These are phyloP conservation scores for Sugiyamaella novakii DNA, from an alignment of 1,139 yeast genomes.

Conservation along the genomic window DNA sequence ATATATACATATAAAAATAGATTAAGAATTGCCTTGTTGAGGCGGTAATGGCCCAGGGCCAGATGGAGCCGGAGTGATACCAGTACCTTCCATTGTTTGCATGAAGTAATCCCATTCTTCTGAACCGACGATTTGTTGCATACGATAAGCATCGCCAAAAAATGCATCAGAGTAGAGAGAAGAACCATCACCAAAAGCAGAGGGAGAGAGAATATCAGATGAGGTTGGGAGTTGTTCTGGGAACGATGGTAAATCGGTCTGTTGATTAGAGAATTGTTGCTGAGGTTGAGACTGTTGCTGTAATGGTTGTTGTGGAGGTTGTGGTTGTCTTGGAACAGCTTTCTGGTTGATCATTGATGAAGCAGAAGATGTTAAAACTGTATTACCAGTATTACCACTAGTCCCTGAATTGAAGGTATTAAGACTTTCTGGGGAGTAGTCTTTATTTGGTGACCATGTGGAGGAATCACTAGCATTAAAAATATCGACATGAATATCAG, in stretches of 20 bases:
- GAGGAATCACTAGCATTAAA: constrained; percentile 16
- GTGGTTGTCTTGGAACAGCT: constrained; percentile 2
- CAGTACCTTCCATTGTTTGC: constrained; percentile 26
- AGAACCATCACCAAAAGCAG: constrained; percentile 7
- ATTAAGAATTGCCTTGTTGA: not conserved
- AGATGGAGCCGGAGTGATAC: constrained; percentile 5
- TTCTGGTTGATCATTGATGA: constrained; percentile 5
- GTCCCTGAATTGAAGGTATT: constrained; percentile 20
- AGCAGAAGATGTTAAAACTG: not conserved
- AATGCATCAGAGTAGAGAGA: constrained; percentile 18
- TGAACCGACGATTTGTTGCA: constrained; percentile 29
- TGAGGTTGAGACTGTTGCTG: constrained; percentile 6
- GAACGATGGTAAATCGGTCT: not conserved
- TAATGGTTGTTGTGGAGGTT: not conserved
- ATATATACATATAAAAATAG: constrained; percentile 8
- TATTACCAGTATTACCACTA: constrained; percentile 4
- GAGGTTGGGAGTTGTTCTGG: not conserved
- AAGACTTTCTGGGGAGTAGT: constrained; percentile 26
- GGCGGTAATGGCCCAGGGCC: not conserved
- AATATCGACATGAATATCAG: constrained; percentile 23
- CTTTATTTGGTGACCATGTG: constrained; percentile 20
- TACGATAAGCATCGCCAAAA: constrained; percentile 24
- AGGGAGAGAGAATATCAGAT: constrained; percentile 9
- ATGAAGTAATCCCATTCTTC: constrained; percentile 36
- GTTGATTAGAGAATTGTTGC: not conserved